phyloP scores from a whole-genome alignment of 2,329 filamentous ascomycete species.

The Colletotrichum australisinense region DNA sequence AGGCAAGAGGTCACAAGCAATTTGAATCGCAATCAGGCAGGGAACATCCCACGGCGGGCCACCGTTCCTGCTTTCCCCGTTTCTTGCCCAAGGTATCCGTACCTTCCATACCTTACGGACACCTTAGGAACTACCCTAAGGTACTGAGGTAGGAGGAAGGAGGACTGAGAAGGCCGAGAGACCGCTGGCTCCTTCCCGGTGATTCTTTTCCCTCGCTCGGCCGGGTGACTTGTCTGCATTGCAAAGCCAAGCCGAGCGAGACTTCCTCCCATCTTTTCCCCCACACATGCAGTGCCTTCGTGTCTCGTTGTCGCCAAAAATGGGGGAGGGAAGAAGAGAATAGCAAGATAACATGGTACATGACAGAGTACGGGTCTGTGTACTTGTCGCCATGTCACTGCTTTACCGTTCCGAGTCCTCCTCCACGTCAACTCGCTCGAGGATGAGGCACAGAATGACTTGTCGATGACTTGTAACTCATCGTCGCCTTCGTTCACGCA shows the following conservation, averaged over 20 bases:
- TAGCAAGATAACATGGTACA: not conserved
- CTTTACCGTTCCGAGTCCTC: not conserved
- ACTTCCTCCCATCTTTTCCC: constrained; percentile 7
- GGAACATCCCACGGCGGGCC: constrained; percentile 13
- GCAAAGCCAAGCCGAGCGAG: constrained; percentile 11
- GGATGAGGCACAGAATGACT: constrained; percentile 21
- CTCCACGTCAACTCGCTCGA: not conserved
- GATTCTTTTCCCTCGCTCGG: not conserved
- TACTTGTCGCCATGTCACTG: constrained; percentile 1
- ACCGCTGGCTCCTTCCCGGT: not conserved
- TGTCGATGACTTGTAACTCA: constrained; percentile 1
- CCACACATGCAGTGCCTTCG: constrained; percentile 16
- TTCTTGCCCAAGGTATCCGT: not conserved
- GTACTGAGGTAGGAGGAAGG: not conserved
- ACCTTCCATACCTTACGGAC: too few relatives aligned
- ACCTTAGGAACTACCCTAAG: too few relatives aligned
- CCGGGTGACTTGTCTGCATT: not conserved
- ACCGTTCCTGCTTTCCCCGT: constrained; percentile 21
- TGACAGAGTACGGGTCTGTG: not conserved
- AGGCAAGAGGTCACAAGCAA: not conserved
- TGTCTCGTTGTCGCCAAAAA: constrained; percentile 6
- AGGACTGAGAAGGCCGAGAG: not conserved
- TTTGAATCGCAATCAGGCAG: constrained; percentile 4
- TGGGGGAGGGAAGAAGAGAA: too few relatives aligned
- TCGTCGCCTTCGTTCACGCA: constrained; percentile 23